Evolutionary conservation across 2,329 filamentous ascomycete species (phyloP).

Genomic region (Grosmannia serpens): DNA sequence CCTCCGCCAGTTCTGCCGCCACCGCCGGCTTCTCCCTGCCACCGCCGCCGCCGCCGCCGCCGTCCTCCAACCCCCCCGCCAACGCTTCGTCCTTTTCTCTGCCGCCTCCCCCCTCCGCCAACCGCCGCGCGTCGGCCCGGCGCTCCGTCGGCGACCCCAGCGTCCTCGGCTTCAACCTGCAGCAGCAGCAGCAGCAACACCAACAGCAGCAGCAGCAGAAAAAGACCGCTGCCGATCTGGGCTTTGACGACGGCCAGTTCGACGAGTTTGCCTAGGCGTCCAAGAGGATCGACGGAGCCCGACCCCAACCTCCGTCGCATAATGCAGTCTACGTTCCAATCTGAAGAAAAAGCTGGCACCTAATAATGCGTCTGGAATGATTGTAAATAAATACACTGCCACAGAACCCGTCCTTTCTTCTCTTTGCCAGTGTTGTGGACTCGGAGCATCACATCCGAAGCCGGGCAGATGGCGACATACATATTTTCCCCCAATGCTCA

Average conservation of each 20-base stretch:
- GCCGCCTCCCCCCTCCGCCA: constrained; percentile 57
- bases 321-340: background rate
- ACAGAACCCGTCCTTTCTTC: background rate
- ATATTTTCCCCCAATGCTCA: background rate
- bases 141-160: constrained; percentile 11
- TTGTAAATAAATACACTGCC: background rate
- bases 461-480: background rate
- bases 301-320: no score
- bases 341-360: background rate
- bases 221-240: constrained; percentile 45
- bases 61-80: background rate
- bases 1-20: constrained; percentile 58
- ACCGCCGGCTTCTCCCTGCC: constrained; percentile 65
- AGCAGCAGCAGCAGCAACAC: constrained; percentile 21
- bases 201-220: constrained; percentile 32
- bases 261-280: constrained; percentile 57
- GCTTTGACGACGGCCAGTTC: constrained; percentile 82
- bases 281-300: background rate
- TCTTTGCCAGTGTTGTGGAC: background rate
- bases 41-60: constrained; percentile 47
- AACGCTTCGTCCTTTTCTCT: constrained; percentile 24
- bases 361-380: background rate
- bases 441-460: background rate
- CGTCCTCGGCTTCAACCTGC: constrained; percentile 1
- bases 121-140: constrained; percentile 17